A percentile compares a stretch with the other conserved stretches of the same genome.
These are phyloP conservation scores for Psilocybe tampanensis DNA, from an alignment of 768 basidiomycete genomes.

Conservation along the genomic window DNA sequence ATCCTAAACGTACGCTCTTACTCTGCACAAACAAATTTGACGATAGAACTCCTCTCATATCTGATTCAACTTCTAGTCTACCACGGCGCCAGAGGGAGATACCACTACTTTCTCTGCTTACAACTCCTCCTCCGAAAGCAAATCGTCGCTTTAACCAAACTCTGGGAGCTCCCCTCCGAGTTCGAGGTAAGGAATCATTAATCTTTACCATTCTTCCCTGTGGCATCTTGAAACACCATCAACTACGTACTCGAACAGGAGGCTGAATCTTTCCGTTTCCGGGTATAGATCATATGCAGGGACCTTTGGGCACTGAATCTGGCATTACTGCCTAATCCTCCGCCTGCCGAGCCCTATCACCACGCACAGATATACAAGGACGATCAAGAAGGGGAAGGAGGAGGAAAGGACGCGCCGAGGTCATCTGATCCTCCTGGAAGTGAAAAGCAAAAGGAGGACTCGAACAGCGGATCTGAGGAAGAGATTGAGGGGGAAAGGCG, in stretches of 20 bases:
- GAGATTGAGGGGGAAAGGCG: conserved; percentile 8
- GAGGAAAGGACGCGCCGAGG: neutral
- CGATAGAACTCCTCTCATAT: neutral
- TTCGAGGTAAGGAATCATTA: conserved; percentile 61
- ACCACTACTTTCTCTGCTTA: conserved; percentile 81
- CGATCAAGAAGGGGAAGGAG: conserved; percentile 6
- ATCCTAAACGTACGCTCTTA: conserved; percentile 54
- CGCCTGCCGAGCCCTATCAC: conserved; percentile 60
- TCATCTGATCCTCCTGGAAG: neutral
- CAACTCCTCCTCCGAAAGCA: conserved; percentile 84
- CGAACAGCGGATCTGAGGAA: conserved; percentile 11
- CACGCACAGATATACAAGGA: conserved; percentile 36
- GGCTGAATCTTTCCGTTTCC: neutral
- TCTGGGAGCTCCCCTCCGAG: conserved; percentile 78
- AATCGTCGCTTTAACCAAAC: conserved; percentile 52
- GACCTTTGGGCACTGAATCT: conserved; percentile 84
- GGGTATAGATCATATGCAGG: conserved; percentile 63
- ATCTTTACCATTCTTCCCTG: no score
- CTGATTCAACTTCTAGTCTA: conserved; percentile 58
- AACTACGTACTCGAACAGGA: neutral
- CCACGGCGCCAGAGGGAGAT: conserved; percentile 77
- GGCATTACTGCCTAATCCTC: conserved; percentile 58
- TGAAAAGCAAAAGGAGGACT: neutral
- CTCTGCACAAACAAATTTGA: neutral
- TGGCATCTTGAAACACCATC: no score